Percentiles rank a stretch among this genome's conserved stretches.
Conservation (phyloP, 768 basidiomycete species). For the Rhodosporidiobolus odoratus region DNA sequence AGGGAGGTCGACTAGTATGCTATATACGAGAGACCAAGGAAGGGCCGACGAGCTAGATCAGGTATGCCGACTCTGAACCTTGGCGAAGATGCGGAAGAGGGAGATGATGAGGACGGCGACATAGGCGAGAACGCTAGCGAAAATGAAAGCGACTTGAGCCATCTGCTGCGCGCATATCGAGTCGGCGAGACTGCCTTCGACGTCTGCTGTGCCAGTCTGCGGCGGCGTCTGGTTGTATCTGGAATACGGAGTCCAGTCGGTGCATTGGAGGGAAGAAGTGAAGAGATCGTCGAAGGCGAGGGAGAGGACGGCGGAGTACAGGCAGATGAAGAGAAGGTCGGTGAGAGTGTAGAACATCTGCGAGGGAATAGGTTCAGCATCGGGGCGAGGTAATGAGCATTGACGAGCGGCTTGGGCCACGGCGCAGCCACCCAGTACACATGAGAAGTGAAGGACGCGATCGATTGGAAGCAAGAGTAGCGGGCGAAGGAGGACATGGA, state of each 20-base stretch:
- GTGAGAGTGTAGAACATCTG: slow-evolving; percentile 59
- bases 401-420: no score
- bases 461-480: no score
- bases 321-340: slow-evolving; percentile 80
- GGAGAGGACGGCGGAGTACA: slow-evolving; percentile 85
- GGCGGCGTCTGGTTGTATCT: slow-evolving; percentile 28
- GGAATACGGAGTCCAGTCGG: slow-evolving; percentile 49
- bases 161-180: slow-evolving; percentile 69
- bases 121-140: slow-evolving; percentile 70
- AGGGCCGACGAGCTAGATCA: no score
- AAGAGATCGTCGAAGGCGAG: slow-evolving; percentile 89
- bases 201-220: slow-evolving; percentile 10
- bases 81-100: slow-evolving; percentile 40
- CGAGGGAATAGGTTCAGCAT: neutral
- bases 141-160: slow-evolving; percentile 69
- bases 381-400: neutral
- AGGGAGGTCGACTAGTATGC: no score
- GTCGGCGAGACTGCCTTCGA: slow-evolving; percentile 46
- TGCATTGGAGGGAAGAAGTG: slow-evolving; percentile 75
- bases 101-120: slow-evolving; percentile 52
- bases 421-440: no score
- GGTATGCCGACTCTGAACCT: slow-evolving; percentile 11
- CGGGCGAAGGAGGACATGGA: neutral
- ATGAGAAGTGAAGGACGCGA: no score
- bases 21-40: no score